Conservation (phyloP, 768 basidiomycete genomes). For the Mycena maculata region DNA sequence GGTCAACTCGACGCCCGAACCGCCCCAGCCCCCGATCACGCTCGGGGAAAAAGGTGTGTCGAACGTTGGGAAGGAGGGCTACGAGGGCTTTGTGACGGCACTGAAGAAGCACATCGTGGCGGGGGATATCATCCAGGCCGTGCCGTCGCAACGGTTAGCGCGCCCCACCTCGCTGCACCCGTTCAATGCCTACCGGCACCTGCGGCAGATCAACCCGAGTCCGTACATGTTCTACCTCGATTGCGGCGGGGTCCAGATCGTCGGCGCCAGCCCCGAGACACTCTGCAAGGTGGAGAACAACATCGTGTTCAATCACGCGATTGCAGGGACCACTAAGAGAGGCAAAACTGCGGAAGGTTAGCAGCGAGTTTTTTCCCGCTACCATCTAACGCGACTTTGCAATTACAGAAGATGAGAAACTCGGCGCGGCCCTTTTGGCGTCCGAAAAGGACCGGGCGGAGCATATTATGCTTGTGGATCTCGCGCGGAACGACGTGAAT, state of each 20-base stretch:
- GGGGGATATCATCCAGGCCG: constrained; percentile 99
- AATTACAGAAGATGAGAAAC: constrained; percentile 91
- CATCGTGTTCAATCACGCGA: constrained; percentile 96
- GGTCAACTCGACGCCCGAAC: constrained; percentile 65
- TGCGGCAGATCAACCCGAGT: constrained; percentile 95
- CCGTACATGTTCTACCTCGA: constrained; percentile 99
- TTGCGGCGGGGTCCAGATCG: constrained; percentile 91
- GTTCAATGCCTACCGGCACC: constrained; percentile 95
- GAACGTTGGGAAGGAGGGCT: constrained; percentile 94
- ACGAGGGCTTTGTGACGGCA: constrained; percentile 89
- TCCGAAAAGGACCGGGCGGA: constrained; percentile 98
- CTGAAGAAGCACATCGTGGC: constrained; percentile 95
- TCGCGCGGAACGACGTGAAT: constrained; percentile 98
- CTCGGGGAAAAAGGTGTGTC: constrained; percentile 79
- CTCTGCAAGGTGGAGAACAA: constrained; percentile 94
- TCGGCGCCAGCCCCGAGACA: constrained; percentile 98
- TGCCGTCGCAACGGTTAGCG: constrained; percentile 92
- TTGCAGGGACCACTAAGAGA: constrained; percentile 92
- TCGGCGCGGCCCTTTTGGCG: constrained; percentile 78
- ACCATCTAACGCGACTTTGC: constrained; percentile 23
- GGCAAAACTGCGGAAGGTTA: constrained; percentile 90
- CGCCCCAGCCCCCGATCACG: constrained; percentile 71
- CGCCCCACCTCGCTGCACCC: constrained; percentile 91
- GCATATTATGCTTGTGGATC: constrained; percentile 98
- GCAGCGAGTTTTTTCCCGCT: constrained; percentile 40